Conservation (phyloP, 148 eudicot species). For the Mesembryanthemum crystallinum region DNA sequence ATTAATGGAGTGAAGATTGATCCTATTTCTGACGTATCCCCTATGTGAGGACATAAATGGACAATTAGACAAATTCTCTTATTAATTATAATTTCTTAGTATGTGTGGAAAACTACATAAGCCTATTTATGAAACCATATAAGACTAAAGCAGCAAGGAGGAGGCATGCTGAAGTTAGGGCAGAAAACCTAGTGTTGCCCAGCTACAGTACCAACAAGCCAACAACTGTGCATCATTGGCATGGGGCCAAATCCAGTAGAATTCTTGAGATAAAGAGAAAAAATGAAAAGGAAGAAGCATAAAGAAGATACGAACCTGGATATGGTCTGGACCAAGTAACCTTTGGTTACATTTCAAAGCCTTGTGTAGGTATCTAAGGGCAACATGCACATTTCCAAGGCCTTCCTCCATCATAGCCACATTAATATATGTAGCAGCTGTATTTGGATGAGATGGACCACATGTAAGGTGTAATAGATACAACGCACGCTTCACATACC, state of each 20-base stretch:
- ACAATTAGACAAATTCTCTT: too few species aligned
- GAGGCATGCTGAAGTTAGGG: background rate
- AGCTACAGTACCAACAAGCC: background rate
- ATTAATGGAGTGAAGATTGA: too few species aligned
- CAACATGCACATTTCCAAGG: constrained; percentile 97
- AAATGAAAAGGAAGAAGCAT: constrained; percentile 1
- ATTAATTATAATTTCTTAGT: too few species aligned
- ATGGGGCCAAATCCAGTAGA: background rate
- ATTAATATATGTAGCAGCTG: constrained; percentile 98
- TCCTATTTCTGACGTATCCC: too few species aligned
- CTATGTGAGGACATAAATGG: too few species aligned
- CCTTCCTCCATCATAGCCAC: constrained; percentile 99
- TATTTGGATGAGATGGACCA: constrained; percentile 99
- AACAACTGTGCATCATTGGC: background rate
- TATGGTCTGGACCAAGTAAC: constrained; percentile 98
- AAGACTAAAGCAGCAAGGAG: background rate
- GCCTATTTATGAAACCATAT: too few species aligned
- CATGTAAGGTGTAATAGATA: constrained; percentile 96
- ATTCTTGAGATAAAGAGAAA: background rate
- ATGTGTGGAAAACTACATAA: too few species aligned
- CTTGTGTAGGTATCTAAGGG: constrained; percentile 98
- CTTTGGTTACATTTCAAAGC: constrained; percentile 97
- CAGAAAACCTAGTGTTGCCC: background rate
- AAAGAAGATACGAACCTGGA: constrained; percentile 62
- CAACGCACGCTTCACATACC: constrained; percentile 96